Evolutionary conservation across 768 basidiomycete species (phyloP), one percentile per base, ranked within the genome.

Genomic region (Serendipita sp.): DNA sequence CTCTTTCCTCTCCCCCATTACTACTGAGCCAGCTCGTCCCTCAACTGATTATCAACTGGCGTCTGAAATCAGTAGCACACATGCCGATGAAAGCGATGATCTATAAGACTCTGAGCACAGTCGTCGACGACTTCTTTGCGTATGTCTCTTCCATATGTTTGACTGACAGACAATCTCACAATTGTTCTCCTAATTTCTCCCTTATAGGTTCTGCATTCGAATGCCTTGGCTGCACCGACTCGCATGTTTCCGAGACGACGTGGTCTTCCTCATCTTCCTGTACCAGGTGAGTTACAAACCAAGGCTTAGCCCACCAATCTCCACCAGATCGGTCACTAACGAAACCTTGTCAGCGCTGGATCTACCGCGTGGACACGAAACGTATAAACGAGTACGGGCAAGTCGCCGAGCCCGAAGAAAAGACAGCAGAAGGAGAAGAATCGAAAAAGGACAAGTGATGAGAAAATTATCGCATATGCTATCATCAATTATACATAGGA

Each of bases 1-100:
- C 80, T 92, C 37, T 76, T 91, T 56, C 89, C 88, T 98, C 24
- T 24, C 24, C 2, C 24, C 24, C 24, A 24, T 24, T 24, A 24
- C 24, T 24, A 24, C 24, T 66, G 63, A 56, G 67, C 66, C 65
- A 46, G 28, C 80, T 92, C 37, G 76, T 91, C 58, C 89, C 88
- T 41, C 88, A 91, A 73, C 76, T 92, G 65, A 95, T 97, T 71
- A 94, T 97, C 78, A 96, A 96, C 76, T 96, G 94, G 77, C 95
- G 95, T 75, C 81, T 98, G 66, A 93, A 93, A 87, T 92, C 88
- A 73, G 93, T 96, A 41, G 88, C 95, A 51, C 95, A 98, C 73
- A 92, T 98, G 87, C 94, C 94, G 18, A 94, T 96, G 87, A 96
- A 94, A 74, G 89, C 94, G 2, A 92, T 98, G 90, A 86, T 93